These are phyloP conservation scores for Phytophthora podocarpi DNA, from an alignment of 352 stramenopile species.

Conservation along the genomic window DNA sequence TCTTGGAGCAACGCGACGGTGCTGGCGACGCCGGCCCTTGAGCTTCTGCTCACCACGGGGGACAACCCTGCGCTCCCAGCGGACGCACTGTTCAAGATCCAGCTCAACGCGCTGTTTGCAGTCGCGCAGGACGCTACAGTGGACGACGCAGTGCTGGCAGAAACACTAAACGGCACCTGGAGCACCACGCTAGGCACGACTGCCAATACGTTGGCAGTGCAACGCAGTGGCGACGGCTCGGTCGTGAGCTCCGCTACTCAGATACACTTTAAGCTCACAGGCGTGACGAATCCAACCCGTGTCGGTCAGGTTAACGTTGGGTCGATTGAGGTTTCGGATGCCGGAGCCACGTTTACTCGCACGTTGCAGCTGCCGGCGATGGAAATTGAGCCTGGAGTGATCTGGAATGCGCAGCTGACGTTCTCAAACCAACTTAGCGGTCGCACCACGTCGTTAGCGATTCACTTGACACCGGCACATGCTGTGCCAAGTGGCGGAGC, in stretches of 20 bases:
- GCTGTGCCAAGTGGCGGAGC: slow-evolving; percentile 43
- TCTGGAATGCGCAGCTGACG: slow-evolving; percentile 29
- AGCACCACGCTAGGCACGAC: slow-evolving; percentile 16
- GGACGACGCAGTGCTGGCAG: slow-evolving; percentile 16
- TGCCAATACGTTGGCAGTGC: slow-evolving; percentile 24
- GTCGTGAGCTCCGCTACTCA: slow-evolving; percentile 1
- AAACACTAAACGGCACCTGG: slow-evolving; percentile 33
- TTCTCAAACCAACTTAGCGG: slow-evolving; percentile 47
- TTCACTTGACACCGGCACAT: slow-evolving; percentile 40
- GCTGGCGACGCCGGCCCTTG: slow-evolving; percentile 15
- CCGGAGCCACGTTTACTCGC: slow-evolving; percentile 4
- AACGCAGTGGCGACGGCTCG: slow-evolving; percentile 30
- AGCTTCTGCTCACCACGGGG: slow-evolving; percentile 31
- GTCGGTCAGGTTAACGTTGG: slow-evolving; percentile 33
- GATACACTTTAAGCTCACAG: slow-evolving; percentile 29
- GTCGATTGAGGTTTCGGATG: slow-evolving; percentile 31
- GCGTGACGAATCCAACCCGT: slow-evolving; percentile 33
- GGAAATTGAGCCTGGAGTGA: slow-evolving; percentile 37
- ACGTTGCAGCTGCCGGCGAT: slow-evolving; percentile 29
- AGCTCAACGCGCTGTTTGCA: slow-evolving; percentile 27
- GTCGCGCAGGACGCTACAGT: slow-evolving; percentile 25
- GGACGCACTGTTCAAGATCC: slow-evolving; percentile 40
- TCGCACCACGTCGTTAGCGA: slow-evolving; percentile 32
- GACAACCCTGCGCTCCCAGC: slow-evolving; percentile 25
- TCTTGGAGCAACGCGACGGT: slow-evolving; percentile 42